Evolutionary conservation across 805 yeast species (phyloP), one percentile per base, ranked within the genome.

Genomic region (Ogataea kodamae): DNA sequence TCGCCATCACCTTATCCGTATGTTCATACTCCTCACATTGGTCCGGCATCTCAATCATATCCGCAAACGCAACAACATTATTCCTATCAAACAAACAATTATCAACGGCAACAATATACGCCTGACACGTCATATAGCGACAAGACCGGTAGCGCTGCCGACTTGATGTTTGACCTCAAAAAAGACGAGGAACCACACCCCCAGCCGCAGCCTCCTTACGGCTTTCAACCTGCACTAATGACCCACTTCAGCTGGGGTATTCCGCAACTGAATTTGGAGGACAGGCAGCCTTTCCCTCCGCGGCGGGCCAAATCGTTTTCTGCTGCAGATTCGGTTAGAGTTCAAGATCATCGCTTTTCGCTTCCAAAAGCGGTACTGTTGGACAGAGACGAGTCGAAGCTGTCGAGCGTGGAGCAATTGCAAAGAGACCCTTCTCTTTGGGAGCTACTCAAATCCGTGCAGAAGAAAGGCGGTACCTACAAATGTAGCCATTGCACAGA

Each of bases 401-500:
- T 24, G 12, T 34, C 39, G 17, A 45, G 64, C 16, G 49, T 57
- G 30, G 62, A 60, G 45, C 54, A 46, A 23, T 18, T 54, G 27
- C 57, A 54, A 27, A 65, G 60, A 50, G 56, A 41, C 14, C 33
- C 45, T 5, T 38, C 39, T 9, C 28, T 45, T 18, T 39, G 45
- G 40, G 42, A 40, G 16, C 30, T 45, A 5, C 34, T 43, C 9
- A 41, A 39, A 20, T 34, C 46, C 13, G 37, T 33, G 23, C 44
- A 35, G 25, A 34, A 27, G 18, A 46, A 69, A 65, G 53, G 62
- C 64, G 39, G 75, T 70, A 0, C 60, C 18, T 70, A 68, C 43
- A 61, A 63, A 33, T 72, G 78, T 50, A 53, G 69, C 4, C 76
- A 72, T 37, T 72, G 78, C 37, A 48, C 67, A 0, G 50, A 55